Evolutionary conservation across 176 grass and related monocot genomes (phyloP).

Genomic region (Secale cereale): DNA sequence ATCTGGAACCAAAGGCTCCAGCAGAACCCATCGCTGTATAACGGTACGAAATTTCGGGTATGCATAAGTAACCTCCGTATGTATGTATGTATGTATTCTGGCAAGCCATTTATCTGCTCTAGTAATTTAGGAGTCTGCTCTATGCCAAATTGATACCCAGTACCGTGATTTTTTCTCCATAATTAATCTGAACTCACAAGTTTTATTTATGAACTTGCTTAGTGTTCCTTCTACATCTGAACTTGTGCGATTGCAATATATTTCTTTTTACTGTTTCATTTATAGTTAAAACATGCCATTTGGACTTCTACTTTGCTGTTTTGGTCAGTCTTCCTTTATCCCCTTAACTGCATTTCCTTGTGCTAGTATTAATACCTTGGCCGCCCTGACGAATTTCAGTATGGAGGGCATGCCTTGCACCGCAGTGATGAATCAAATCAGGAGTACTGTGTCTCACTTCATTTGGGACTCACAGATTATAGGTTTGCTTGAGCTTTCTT

Average conservation of each 20-base stretch:
- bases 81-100: neutral
- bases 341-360: neutral
- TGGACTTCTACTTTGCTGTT: slow-evolving; percentile 1
- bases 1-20: slow-evolving; percentile 66
- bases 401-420: slow-evolving; percentile 54
- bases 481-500: slow-evolving; percentile 44
- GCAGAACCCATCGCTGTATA: slow-evolving; percentile 59
- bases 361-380: neutral
- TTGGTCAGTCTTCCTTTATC: neutral
- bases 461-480: slow-evolving; percentile 92
- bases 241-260: neutral
- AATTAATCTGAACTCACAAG: neutral
- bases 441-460: slow-evolving; percentile 52
- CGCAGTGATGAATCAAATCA: slow-evolving; percentile 37
- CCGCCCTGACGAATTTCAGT: slow-evolving; percentile 48
- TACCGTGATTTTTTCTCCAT: neutral
- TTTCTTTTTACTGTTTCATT: neutral
- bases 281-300: neutral
- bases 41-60: slow-evolving; percentile 78
- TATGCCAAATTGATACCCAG: neutral
- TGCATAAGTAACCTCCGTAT: neutral
- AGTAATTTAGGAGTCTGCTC: neutral
- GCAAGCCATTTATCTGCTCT: neutral
- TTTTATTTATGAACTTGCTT: neutral
- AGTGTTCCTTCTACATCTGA: neutral